These are phyloP conservation scores for Vigna nakashimae DNA, from an alignment of 306 rosid species.

Conservation along the genomic window DNA sequence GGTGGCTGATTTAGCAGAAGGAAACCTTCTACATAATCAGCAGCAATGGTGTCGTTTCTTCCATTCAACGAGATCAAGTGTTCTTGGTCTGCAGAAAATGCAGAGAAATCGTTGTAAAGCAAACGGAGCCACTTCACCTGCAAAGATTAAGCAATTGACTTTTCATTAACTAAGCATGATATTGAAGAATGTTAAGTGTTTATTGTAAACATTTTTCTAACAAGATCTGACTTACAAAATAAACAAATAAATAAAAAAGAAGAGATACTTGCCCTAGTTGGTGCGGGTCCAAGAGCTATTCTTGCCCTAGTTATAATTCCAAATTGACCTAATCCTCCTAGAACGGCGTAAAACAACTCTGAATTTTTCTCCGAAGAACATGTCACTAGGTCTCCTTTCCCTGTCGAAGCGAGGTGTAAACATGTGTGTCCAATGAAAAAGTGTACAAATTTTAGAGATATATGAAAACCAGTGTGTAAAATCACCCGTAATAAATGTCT, in stretches of 20 bases:
- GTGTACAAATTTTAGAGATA: neutral
- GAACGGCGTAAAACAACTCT: slow-evolving; percentile 69
- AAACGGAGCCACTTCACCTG: slow-evolving; percentile 81
- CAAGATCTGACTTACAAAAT: neutral
- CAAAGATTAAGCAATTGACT: slow-evolving; percentile 17
- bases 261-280: slow-evolving; percentile 59
- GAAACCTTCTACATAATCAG: slow-evolving; percentile 75
- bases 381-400: slow-evolving; percentile 73
- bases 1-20: slow-evolving; percentile 61
- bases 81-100: slow-evolving; percentile 76
- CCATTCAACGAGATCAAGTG: slow-evolving; percentile 54
- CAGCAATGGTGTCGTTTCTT: slow-evolving; percentile 40
- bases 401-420: slow-evolving; percentile 39
- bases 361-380: slow-evolving; percentile 60
- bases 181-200: neutral
- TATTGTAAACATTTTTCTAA: neutral
- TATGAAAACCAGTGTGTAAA: neutral
- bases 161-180: slow-evolving; percentile 22
- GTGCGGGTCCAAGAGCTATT: slow-evolving; percentile 71
- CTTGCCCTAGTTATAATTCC: slow-evolving; percentile 90
- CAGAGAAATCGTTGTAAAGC: slow-evolving; percentile 65
- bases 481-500: neutral
- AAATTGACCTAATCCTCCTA: slow-evolving; percentile 96
- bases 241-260: neutral
- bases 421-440: neutral